Evolutionary conservation across 345 rosid species (phyloP).

Genomic region (Populus euphratica): DNA sequence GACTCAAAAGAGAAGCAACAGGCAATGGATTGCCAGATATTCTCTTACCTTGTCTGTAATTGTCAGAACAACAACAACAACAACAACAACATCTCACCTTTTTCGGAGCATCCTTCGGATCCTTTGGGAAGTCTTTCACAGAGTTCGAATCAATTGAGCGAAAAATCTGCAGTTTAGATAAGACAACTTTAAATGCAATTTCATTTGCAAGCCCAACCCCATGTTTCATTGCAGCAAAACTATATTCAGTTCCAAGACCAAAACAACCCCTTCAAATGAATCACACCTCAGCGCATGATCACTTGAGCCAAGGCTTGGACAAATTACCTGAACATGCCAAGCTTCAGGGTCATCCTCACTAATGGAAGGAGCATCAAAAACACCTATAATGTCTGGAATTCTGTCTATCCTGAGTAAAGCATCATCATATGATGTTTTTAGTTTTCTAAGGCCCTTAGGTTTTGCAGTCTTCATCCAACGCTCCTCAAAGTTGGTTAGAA

Average conservation of each 20-base stretch:
- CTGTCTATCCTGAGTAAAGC: constrained; percentile 69
- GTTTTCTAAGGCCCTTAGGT: constrained; percentile 71
- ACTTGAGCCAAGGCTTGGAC: constrained; percentile 2
- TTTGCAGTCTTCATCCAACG: constrained; percentile 86
- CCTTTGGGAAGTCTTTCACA: constrained; percentile 85
- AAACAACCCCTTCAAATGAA: background rate
- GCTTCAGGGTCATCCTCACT: constrained; percentile 57
- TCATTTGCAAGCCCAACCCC: background rate
- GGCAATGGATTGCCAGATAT: background rate
- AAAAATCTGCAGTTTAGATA: constrained; percentile 54
- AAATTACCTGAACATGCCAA: constrained; percentile 91
- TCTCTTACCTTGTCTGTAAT: background rate
- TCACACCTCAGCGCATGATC: background rate
- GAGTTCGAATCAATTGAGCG: constrained; percentile 95
- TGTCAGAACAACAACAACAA: background rate
- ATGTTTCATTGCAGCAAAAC: background rate
- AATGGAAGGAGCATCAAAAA: constrained; percentile 45
- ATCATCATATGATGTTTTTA: constrained; percentile 74
- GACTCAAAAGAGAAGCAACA: background rate
- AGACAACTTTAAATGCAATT: constrained; percentile 2
- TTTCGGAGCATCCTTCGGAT: constrained; percentile 67
- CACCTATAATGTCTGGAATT: constrained; percentile 73
- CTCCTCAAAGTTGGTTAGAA: constrained; percentile 85
- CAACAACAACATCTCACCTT: constrained; percentile 41
- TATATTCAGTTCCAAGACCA: background rate